Conservation (phyloP, 2,329 filamentous ascomycete species). For the Herpotrichia juniperi region DNA sequence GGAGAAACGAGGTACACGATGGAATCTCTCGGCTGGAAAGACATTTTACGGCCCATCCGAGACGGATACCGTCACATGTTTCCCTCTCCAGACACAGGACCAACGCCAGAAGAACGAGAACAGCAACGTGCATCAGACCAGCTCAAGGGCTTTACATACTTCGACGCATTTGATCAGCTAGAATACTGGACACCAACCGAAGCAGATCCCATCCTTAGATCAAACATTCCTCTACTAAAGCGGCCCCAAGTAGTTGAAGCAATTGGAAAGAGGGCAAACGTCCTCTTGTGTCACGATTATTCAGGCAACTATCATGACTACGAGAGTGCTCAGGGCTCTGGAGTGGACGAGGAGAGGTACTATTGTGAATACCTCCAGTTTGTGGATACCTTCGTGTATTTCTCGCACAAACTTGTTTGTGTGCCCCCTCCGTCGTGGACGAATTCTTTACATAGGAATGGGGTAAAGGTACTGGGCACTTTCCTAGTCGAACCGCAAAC, state of each 20-base stretch:
- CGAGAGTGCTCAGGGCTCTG: conserved; percentile 42
- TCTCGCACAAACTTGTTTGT: conserved; percentile 55
- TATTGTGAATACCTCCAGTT: conserved; percentile 52
- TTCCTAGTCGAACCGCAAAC: conserved; percentile 52
- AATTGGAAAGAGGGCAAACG: conserved; percentile 20
- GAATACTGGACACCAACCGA: conserved; percentile 37
- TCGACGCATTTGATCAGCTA: conserved; percentile 49
- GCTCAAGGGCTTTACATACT: conserved; percentile 48
- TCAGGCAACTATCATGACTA: conserved; percentile 54
- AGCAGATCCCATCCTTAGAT: conserved; percentile 42
- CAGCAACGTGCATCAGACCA: conserved; percentile 37
- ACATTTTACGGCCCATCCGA: conserved; percentile 46
- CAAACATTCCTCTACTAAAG: conserved; percentile 46
- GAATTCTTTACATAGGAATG: conserved; percentile 55
- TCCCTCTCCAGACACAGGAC: conserved; percentile 39
- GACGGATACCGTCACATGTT: conserved; percentile 47
- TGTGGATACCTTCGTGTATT: conserved; percentile 54
- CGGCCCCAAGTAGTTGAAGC: conserved; percentile 12
- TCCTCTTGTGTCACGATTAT: conserved; percentile 48
- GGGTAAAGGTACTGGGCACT: conserved; percentile 51
- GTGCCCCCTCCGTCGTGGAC: conserved; percentile 54
- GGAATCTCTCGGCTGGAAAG: conserved; percentile 42
- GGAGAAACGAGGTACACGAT: too few species aligned
- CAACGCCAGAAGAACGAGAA: conserved; percentile 39
- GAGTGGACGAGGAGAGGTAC: conserved; percentile 42